A percentile compares a stretch with the other conserved stretches of the same genome.
Conservation (phyloP, 306 rosid genomes). For the Myrica gale region DNA sequence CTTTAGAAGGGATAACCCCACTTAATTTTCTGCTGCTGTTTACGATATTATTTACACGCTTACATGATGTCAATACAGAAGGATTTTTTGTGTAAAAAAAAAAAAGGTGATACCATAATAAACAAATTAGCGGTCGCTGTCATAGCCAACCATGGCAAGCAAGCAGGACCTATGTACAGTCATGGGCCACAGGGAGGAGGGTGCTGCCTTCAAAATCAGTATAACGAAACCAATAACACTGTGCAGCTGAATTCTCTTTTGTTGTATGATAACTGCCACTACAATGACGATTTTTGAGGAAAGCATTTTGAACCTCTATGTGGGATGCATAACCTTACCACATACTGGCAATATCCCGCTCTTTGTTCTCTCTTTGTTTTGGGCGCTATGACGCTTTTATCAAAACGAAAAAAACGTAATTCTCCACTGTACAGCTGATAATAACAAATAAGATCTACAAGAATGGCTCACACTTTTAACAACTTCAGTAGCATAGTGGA, state of each 20-base stretch:
- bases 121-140: not conserved
- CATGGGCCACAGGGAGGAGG: not conserved
- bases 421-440: slow-evolving; percentile 46
- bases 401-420: slow-evolving; percentile 11
- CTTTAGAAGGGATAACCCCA: too few species aligned
- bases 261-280: not conserved
- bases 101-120: not conserved
- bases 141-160: not conserved
- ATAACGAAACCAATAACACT: too few species aligned
- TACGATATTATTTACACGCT: too few species aligned
- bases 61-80: too few species aligned
- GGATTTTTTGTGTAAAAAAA: too few species aligned
- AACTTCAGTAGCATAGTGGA: slow-evolving; percentile 41
- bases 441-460: slow-evolving; percentile 49
- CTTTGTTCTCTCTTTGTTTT: slow-evolving; percentile 13
- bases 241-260: too few species aligned
- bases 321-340: not conserved
- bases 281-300: not conserved
- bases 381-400: too few species aligned
- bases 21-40: too few species aligned
- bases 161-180: not conserved
- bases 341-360: slow-evolving; percentile 17
- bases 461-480: slow-evolving; percentile 52
- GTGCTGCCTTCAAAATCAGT: not conserved
- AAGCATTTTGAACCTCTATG: not conserved